Evolutionary conservation across 176 grass and related monocot species (phyloP), one percentile per base, ranked within the genome.

Genomic region (Zea luxurians): DNA sequence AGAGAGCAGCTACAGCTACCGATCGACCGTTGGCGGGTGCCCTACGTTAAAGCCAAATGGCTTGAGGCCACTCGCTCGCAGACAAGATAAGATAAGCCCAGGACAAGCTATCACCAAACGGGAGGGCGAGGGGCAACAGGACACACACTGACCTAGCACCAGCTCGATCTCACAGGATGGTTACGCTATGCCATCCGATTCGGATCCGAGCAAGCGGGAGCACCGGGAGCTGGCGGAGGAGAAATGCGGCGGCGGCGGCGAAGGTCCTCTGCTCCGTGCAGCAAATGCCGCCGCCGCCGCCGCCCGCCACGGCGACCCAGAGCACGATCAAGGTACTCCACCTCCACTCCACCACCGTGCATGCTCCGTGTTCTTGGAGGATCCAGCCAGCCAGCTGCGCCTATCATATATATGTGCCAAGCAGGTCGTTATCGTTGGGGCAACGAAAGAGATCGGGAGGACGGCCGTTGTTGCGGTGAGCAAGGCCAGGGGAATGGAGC

Each of bases 401-500:
- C 27, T 27, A 27, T 27, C 27, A 27, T 27, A 27, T 27, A 27
- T 27, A 27, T 27, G 27, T 27, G 27, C 27, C 27, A 0, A 27
- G 0, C 18, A 93, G 86, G 88, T 94, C 66, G 89, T 94, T 41
- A 94, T 94, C 66, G 62, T 90, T 78, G 91, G 91, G 2, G 89
- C 91, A 11, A 92, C 85, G 0, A 97, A 89, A 37, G 89, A 92
- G 46, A 90, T 94, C 1, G 91, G 95, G 34, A 94, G 73, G 79
- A 84, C 78, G 4, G 91, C 91, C 12, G 78, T 92, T 37, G 13
- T 55, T 20, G 95, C 91, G 0, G 89, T 92, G 67, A 97, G 68
- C 7, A 92, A 77, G 86, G 91, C 94, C 4, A 88, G 87, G 68
- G 91, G 94, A 16, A 89, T 97, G 89, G 91, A 89, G 68, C 67